Evolutionary conservation across 805 yeast genomes (phyloP).

Genomic region (Lipomyces anomalus): DNA sequence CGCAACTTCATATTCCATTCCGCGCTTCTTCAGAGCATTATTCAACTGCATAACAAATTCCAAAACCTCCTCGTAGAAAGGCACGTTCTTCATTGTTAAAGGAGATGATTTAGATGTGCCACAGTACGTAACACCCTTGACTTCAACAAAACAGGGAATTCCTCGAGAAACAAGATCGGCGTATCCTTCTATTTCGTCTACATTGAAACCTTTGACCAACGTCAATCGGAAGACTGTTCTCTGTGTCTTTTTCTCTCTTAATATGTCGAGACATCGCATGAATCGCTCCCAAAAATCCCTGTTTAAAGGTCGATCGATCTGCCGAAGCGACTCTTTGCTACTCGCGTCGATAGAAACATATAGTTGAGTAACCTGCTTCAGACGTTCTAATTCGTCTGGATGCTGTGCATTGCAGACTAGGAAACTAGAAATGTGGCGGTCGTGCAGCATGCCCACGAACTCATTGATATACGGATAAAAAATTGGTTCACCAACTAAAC

Average conservation of each 20-base stretch:
- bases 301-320: constrained; percentile 81
- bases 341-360: constrained; percentile 93
- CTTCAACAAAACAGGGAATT: constrained; percentile 79
- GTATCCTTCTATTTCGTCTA: constrained; percentile 71
- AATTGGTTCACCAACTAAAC: constrained; percentile 91
- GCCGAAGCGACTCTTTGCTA: constrained; percentile 70
- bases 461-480: constrained; percentile 87
- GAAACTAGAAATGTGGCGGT: constrained; percentile 73
- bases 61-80: constrained; percentile 86
- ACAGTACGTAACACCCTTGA: constrained; percentile 93
- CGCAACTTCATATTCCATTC: constrained; percentile 72
- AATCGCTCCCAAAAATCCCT: constrained; percentile 91
- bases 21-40: constrained; percentile 57
- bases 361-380: constrained; percentile 78
- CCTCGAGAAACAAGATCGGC: constrained; percentile 83
- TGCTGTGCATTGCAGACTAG: constrained; percentile 95
- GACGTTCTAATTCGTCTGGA: constrained; percentile 68
- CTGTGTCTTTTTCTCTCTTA: constrained; percentile 63
- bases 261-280: constrained; percentile 70
- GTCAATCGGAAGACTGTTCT: constrained; percentile 89
- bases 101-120: constrained; percentile 90
- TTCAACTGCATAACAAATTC: constrained; percentile 62
- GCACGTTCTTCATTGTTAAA: constrained; percentile 90
- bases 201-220: constrained; percentile 86
- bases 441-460: constrained; percentile 75